Evolutionary conservation across 169 alveolate genomes (phyloP), one percentile per base, ranked within the genome.

Genomic region (Amoebophrya sp.): DNA sequence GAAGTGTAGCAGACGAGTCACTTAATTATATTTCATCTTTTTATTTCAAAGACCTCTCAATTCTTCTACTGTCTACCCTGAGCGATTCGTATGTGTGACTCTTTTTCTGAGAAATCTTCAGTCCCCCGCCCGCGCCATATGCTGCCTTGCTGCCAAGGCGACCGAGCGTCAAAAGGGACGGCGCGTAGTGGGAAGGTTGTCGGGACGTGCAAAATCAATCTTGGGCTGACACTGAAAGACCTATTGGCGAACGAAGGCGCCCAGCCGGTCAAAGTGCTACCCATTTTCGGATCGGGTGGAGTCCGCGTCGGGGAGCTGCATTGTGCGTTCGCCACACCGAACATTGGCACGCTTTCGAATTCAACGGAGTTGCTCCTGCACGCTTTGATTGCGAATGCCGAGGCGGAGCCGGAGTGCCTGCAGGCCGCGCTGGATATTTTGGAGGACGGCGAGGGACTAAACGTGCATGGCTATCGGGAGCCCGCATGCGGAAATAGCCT

Each of bases 131-230:
- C n/a, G n/a, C n/a, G n/a, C n/a, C n/a, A n/a, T n/a, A n/a, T n/a
- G n/a, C 83, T 65, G 36, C 83, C 83, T 36, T 65, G 83, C 83
- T 65, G 83, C 83, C 38, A 10, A 36, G 65, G 65, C 65, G 65
- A 18, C 6, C n/a, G n/a, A 18, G 65, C 18, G 29, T 47, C 65
- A 18, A 6, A 18, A 6, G 65, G 65, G 65, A 18, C 65, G 18
- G 65, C 65, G 29, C 65, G 65, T 12, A 47, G 29, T 12, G 65
- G 65, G 65, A 18, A 47, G 18, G 6, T 47, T 6, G 65, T 6
- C 18, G 65, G 65, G 65, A 47, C 18, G 65, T 47, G 65, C 65
- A 47, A 47, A 47, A 12, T 47, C 29, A 47, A 18, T 47, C 18
- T 47, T 12, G 65, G 65, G 29, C 6, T 6, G 65, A 18, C 18